Conservation (phyloP, 139 green algal genomes). For the Mychonastes homosphaera region DNA sequence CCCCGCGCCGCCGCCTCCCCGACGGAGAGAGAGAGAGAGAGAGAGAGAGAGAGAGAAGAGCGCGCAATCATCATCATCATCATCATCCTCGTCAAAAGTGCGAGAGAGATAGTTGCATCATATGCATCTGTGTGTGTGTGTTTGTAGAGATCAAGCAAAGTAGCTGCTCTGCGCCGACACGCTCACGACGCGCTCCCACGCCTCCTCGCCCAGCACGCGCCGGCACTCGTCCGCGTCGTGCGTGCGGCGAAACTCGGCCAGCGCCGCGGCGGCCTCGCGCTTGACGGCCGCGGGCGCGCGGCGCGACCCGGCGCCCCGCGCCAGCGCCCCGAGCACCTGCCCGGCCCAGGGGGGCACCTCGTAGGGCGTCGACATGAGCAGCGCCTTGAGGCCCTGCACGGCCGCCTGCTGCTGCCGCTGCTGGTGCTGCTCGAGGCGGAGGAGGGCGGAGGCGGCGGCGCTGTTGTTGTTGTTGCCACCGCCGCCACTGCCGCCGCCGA, state of each 20-base stretch:
- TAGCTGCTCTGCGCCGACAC: no score
- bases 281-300: neutral
- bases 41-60: no score
- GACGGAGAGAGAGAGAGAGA: no score
- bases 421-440: constrained; percentile 5
- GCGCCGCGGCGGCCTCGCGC: constrained; percentile 29
- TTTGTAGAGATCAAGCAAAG: no score
- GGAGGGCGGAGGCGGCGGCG: neutral
- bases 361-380: constrained; percentile 72
- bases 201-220: no score
- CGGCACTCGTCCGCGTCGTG: constrained; percentile 28
- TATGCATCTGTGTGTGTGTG: no score
- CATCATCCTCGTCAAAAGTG: no score
- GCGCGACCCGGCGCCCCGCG: constrained; percentile 19
- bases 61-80: no score
- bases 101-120: no score
- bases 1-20: no score
- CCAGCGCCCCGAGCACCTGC: constrained; percentile 60
- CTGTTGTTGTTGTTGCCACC: no score
- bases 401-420: constrained; percentile 23
- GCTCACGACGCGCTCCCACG: neutral
- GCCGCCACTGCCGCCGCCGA: neutral
- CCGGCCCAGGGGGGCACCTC: constrained; percentile 74
- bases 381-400: constrained; percentile 64
- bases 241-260: constrained; percentile 55